Conservation (phyloP, 2,329 filamentous ascomycete genomes). For the Escovopsis weberi region DNA sequence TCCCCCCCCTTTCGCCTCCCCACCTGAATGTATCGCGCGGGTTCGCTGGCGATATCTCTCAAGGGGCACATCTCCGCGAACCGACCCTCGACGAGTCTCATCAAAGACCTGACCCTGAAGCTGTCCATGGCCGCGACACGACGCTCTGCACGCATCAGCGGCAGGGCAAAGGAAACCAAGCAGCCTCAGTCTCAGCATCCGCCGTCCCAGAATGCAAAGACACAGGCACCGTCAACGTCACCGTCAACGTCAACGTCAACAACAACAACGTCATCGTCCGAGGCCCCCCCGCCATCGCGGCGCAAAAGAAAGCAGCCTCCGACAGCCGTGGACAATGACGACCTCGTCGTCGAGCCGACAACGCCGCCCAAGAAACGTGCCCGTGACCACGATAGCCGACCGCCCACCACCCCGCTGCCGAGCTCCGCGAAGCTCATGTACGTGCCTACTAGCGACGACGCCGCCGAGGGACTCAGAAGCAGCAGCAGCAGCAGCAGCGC, state of each 20-base stretch:
- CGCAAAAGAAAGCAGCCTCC: conserved; percentile 23
- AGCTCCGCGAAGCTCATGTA: conserved; percentile 25
- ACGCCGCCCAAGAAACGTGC: conserved; percentile 20
- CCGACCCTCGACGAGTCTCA: too few relatives aligned
- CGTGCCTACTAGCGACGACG: conserved; percentile 10
- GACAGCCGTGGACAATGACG: conserved; percentile 8
- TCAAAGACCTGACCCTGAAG: neutral
- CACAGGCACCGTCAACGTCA: neutral
- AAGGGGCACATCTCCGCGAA: too few relatives aligned
- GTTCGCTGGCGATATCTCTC: too few relatives aligned
- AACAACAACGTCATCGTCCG: neutral
- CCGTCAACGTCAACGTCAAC: neutral
- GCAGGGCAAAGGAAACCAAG: neutral
- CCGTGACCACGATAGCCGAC: conserved; percentile 11
- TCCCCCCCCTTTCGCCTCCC: too few relatives aligned
- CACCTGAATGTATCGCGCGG: too few relatives aligned
- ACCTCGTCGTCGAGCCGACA: conserved; percentile 11
- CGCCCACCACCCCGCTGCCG: conserved; percentile 34
- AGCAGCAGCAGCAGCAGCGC: conserved; percentile 11
- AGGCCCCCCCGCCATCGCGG: conserved; percentile 1
- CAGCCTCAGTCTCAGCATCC: neutral
- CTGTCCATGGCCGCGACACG: conserved; percentile 19
- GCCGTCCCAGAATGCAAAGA: neutral
- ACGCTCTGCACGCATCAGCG: conserved; percentile 27
- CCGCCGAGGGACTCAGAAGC: conserved; percentile 19